Evolutionary conservation across 306 rosid species (phyloP), one percentile per base, ranked within the genome.

Genomic region (Fagus crenata): DNA sequence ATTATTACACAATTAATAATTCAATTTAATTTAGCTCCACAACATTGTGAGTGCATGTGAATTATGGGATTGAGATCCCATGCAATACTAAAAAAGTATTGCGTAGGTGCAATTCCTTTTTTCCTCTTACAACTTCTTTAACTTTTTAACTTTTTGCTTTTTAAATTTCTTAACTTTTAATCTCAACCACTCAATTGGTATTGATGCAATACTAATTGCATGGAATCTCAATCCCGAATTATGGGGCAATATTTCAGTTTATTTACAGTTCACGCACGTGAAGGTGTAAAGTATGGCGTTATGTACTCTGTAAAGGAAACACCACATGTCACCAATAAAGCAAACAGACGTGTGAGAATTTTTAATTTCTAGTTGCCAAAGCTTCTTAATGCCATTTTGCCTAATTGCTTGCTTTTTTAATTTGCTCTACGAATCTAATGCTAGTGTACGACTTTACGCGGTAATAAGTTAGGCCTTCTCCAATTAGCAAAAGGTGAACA

Each of bases 1-100:
- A 46, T 46, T 46, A 46, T 9, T 46, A 46, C 51, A 46, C 11
- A 1, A 46, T 46, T 46, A 46, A 22, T 46, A 46, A 46, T 35
- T 65, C 22, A 18, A 11, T 2, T 75, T 11, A 4, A 11, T 4
- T 39, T 22, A 5, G 46, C 46, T 4, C 35, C 46, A 17, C 6
- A 46, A 32, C 39, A 7, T 9, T 15, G 64, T 76, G 72, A 36
- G 54, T 49, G 36, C 64, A 65, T 6, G 73, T 67, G 73, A 53
- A 71, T 67, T 39, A 37, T 76, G 54, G 79, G 28, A 22, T 22
- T 22, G 28, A 22, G 28, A 22, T 22, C 28, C 28, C 28, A 22
- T 22, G 28, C 28, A 22, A 22, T 22, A 22, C 28, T 22, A 0
- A 22, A 22, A 22, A 22, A 22, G 28, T 22, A 22, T 22, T 22